These are phyloP conservation scores for Senecio squalidus DNA, from an alignment of 140 eudicot genomes.

Conservation along the genomic window DNA sequence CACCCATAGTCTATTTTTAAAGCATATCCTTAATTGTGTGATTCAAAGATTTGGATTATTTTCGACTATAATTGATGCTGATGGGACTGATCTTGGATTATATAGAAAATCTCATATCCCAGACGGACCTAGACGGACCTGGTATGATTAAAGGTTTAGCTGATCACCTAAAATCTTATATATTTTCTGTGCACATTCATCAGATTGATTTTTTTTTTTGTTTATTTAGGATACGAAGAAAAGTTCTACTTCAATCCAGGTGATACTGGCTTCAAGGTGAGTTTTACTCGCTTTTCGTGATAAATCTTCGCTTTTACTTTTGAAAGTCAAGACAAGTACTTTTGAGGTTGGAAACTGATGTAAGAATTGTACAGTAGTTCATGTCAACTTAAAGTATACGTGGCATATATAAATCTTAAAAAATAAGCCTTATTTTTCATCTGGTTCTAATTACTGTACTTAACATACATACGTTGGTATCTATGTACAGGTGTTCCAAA, in stretches of 20 bases:
- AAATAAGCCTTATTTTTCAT: neutral
- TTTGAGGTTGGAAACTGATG: neutral
- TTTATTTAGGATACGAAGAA: conserved; percentile 77
- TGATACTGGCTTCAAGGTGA: conserved; percentile 97
- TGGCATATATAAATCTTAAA: neutral
- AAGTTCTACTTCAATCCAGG: conserved; percentile 97
- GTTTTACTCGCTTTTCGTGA: conserved; percentile 9
- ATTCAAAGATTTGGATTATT: no score
- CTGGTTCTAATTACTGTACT: conserved; percentile 1
- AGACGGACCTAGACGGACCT: conserved; percentile 99
- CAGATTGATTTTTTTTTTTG: neutral
- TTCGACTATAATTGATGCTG: conserved; percentile 95
- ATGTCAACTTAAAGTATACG: neutral
- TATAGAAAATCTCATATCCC: conserved; percentile 98
- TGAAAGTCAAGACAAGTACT: neutral
- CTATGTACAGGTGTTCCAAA: conserved; percentile 68
- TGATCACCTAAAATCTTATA: conserved; percentile 7
- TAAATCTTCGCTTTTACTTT: conserved; percentile 11
- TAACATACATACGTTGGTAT: conserved; percentile 17
- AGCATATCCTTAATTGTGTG: no score
- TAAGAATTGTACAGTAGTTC: neutral
- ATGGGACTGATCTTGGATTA: conserved; percentile 91
- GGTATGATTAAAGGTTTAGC: no score
- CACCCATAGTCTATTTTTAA: no score
- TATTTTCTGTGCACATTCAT: neutral